Base-by-base conservation (phyloP, 2,329 filamentous ascomycete species). In the Calycina marina region DNA sequence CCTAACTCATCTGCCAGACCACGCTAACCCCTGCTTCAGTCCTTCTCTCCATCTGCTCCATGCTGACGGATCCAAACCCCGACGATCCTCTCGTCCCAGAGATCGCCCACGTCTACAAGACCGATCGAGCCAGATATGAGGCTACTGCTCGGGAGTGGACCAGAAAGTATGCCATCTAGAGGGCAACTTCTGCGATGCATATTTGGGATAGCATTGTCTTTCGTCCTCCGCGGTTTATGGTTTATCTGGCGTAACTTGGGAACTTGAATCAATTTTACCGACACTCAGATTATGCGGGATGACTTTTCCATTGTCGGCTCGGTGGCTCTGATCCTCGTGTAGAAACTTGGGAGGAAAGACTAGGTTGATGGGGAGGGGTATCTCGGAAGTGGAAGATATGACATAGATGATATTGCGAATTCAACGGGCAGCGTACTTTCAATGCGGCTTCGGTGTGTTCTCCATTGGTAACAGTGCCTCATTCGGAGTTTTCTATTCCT, bases 21-120 rank as follows among this genome's bases (percentile, higher is more conserved):
- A 40, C 31, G 30, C 39, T 42, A 32, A 37, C 36, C 14, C 4
- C n/a, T n/a, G 17, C 22, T 5, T 10, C 40, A 96, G 90, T 98
- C 36, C 72, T 98, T 16, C 74, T 98, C 45, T 96, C 90, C 37
- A 98, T 98, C 69, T 98, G 90, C 72, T 98, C 90, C 33, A 96
- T 98, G 90, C 69, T 98, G 59, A 98, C 90, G 55, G 90, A 98
- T 65, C 90, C 90, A 50, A 98, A 98, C 71, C 90, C 90, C 44
- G 90, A 98, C 59, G 90, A 98, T 61, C 90, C 90, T 55, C 77
- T 98, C 48, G 90, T 98, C 40, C 90, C 90, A 43, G 90, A 98
- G 67, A 98, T 98, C 53, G 90, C 90, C 52, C 90, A 98, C 57
- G 85, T 96, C 56, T 98, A 98, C 81, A 98, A 98, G 77, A 94